phyloP scores from a whole-genome alignment of 768 basidiomycete genomes.

The Mycena capillaripes region DNA sequence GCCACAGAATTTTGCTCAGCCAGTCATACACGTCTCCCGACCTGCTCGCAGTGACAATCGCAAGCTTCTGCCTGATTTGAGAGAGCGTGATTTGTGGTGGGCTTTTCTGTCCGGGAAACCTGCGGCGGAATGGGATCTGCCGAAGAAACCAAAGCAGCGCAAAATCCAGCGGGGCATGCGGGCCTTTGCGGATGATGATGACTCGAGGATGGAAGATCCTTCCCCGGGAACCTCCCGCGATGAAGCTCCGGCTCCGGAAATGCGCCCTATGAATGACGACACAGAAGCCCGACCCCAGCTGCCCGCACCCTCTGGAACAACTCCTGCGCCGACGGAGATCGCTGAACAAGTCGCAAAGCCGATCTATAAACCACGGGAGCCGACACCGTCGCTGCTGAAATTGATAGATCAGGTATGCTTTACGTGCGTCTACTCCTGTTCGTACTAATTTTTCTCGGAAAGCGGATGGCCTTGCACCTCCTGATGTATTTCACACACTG shows the following conservation, averaged over 20 bases:
- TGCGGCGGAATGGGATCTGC: constrained; percentile 76
- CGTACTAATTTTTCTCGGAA: constrained; percentile 32
- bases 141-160: constrained; percentile 56
- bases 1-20: constrained; percentile 75
- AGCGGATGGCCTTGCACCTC: constrained; percentile 81
- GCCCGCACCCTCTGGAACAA: constrained; percentile 56
- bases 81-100: constrained; percentile 87
- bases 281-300: constrained; percentile 33
- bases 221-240: constrained; percentile 10
- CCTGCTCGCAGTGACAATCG: constrained; percentile 42
- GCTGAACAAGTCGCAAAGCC: constrained; percentile 8
- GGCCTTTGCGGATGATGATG: constrained; percentile 53
- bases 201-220: constrained; percentile 23
- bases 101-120: constrained; percentile 78
- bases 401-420: constrained; percentile 76
- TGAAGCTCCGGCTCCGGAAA: constrained; percentile 12
- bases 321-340: constrained; percentile 45
- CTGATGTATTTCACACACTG: constrained; percentile 89
- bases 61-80: constrained; percentile 74
- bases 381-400: constrained; percentile 68
- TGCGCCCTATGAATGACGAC: constrained; percentile 17
- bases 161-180: constrained; percentile 50
- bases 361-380: constrained; percentile 61
- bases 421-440: constrained; percentile 16
- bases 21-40: constrained; percentile 64